phyloP scores from a whole-genome alignment of 2,329 filamentous ascomycete species.

The Scedosporium aurantiacum region DNA sequence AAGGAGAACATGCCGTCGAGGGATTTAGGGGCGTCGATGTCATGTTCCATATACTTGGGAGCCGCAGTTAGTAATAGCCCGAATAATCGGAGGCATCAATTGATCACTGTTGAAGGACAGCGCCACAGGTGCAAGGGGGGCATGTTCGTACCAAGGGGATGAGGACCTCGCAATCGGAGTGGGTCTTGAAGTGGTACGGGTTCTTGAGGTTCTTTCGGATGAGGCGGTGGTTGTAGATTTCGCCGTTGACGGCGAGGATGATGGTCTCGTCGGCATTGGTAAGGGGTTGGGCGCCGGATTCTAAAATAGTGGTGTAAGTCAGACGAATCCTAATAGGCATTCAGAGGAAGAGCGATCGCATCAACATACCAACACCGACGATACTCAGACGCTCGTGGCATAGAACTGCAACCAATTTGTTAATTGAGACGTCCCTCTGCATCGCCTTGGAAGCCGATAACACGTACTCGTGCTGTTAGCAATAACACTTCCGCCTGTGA shows the following conservation, averaged over 20 bases:
- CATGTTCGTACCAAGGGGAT: slow-evolving; percentile 71
- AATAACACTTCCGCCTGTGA: slow-evolving; percentile 72
- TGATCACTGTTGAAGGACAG: neutral
- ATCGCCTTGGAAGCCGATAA: neutral
- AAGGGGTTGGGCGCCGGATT: slow-evolving; percentile 90
- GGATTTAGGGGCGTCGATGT: slow-evolving; percentile 79
- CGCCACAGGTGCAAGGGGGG: neutral
- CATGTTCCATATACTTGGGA: slow-evolving; percentile 77
- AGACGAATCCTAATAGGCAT: neutral
- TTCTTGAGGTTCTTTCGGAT: slow-evolving; percentile 77
- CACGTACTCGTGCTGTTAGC: slow-evolving; percentile 80
- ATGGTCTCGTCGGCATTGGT: slow-evolving; percentile 84
- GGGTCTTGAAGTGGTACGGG: slow-evolving; percentile 93
- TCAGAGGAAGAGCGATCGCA: slow-evolving; percentile 7
- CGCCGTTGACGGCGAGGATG: slow-evolving; percentile 93
- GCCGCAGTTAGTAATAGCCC: neutral
- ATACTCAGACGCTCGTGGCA: slow-evolving; percentile 97
- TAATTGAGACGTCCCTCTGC: neutral
- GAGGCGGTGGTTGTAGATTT: slow-evolving; percentile 98
- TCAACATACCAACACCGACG: slow-evolving; percentile 75
- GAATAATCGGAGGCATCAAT: no score
- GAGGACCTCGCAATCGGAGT: slow-evolving; percentile 97
- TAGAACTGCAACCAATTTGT: slow-evolving; percentile 48
- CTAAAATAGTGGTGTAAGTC: slow-evolving; percentile 30
- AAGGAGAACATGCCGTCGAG: slow-evolving; percentile 99